Conservation (phyloP, 2,329 filamentous ascomycete species). For the Claviceps africana region DNA sequence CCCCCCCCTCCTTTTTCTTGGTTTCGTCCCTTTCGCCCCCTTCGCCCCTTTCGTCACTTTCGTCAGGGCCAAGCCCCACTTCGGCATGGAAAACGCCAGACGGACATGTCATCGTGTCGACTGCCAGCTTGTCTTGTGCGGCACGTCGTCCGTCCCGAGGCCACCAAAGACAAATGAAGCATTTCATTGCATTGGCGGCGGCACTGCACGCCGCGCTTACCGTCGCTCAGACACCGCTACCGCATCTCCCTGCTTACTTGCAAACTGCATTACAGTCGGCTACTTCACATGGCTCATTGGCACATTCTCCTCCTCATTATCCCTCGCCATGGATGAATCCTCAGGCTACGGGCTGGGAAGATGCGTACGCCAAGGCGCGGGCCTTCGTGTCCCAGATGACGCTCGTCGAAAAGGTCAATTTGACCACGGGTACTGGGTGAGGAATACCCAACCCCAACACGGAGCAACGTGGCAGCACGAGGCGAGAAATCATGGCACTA, state of each 20-base stretch:
- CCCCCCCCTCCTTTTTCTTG: too few relatives aligned
- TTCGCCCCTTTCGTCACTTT: too few relatives aligned
- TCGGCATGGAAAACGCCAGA: neutral
- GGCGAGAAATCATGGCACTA: neutral
- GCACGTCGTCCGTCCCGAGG: neutral
- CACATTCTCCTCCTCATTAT: slow-evolving; percentile 49
- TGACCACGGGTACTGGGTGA: slow-evolving; percentile 81
- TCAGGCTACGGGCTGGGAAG: slow-evolving; percentile 55
- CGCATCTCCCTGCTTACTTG: slow-evolving; percentile 10
- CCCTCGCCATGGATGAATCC: slow-evolving; percentile 80
- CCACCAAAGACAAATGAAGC: neutral
- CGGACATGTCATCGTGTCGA: neutral
- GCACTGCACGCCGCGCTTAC: neutral
- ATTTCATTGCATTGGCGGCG: neutral
- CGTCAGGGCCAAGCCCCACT: too few relatives aligned
- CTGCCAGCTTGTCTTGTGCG: neutral
- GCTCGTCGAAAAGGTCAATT: slow-evolving; percentile 78
- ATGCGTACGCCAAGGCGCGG: slow-evolving; percentile 61
- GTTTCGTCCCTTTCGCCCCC: too few relatives aligned
- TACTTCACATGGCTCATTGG: slow-evolving; percentile 13
- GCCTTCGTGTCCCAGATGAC: slow-evolving; percentile 74
- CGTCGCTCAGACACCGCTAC: neutral
- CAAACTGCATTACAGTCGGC: slow-evolving; percentile 10
- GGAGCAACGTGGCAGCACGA: slow-evolving; percentile 5
- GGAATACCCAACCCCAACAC: slow-evolving; percentile 11